Percentiles rank a stretch among this genome's conserved stretches.
Evolutionary conservation across 2,329 filamentous ascomycete species (phyloP).

Genomic region (Tolypocladium inflatum): DNA sequence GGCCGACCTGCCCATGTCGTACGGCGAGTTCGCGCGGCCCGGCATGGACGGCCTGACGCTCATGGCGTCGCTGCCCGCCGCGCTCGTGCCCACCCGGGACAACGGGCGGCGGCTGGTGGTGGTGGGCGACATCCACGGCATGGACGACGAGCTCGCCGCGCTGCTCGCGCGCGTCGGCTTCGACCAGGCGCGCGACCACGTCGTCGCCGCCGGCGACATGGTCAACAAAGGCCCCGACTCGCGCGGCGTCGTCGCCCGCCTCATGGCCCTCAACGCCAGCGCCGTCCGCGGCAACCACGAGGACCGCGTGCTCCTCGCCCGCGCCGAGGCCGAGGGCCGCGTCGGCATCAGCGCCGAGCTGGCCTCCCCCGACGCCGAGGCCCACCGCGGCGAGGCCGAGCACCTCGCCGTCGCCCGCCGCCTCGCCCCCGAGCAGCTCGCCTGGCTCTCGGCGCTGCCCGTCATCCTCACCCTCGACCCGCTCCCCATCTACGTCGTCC

Average conservation of each 20-base stretch:
- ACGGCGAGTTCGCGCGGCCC: constrained; percentile 29
- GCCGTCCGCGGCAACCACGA: constrained; percentile 91
- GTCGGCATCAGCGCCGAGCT: constrained; percentile 17
- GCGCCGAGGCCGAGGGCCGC: constrained; percentile 22
- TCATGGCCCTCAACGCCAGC: constrained; percentile 64
- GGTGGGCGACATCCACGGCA: constrained; percentile 89
- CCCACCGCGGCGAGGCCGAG: constrained; percentile 22
- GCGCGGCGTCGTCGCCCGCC: constrained; percentile 63
- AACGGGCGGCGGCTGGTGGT: constrained; percentile 59
- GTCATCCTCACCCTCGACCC: constrained; percentile 68
- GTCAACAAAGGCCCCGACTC: constrained; percentile 85
- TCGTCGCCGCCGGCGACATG: constrained; percentile 70
- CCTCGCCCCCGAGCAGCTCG: constrained; percentile 47
- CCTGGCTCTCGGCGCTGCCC: constrained; percentile 62
- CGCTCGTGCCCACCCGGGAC: constrained; percentile 20
- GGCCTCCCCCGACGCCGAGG: constrained; percentile 10
- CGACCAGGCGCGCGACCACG: constrained; percentile 49
- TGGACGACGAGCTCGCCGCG: constrained; percentile 54
- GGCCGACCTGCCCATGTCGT: constrained; percentile 28
- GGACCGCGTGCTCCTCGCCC: constrained; percentile 67
- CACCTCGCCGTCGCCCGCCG: constrained; percentile 48
- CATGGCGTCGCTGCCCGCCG: constrained; percentile 18
- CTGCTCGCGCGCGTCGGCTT: constrained; percentile 62
- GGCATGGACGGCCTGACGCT: constrained; percentile 21
- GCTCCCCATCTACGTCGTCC: constrained; percentile 61